Conservation (phyloP, 1,139 yeast species). For the Geotrichum phurueaensis region DNA sequence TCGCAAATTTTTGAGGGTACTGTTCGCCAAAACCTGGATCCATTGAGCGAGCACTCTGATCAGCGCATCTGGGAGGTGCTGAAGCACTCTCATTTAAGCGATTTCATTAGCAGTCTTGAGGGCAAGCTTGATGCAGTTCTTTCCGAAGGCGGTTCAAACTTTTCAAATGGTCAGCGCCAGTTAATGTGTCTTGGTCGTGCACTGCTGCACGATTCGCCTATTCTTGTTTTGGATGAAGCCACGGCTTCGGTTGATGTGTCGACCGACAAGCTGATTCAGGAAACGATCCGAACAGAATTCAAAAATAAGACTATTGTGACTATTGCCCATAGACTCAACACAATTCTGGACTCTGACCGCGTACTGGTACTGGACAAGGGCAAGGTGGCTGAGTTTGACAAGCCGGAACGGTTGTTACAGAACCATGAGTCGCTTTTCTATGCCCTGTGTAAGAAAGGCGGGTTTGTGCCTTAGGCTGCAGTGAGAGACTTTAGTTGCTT, state of each 20-base stretch:
- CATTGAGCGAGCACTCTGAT: conserved; percentile 47
- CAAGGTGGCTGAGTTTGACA: conserved; percentile 60
- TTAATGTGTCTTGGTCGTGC: conserved; percentile 72
- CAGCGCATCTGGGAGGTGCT: conserved; percentile 61
- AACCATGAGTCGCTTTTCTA: conserved; percentile 46
- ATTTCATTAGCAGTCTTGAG: conserved; percentile 49
- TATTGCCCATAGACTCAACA: conserved; percentile 77
- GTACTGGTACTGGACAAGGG: conserved; percentile 69
- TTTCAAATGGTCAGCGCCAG: conserved; percentile 76
- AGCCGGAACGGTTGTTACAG: conserved; percentile 48
- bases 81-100: conserved; percentile 75
- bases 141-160: conserved; percentile 64
- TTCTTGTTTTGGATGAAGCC: conserved; percentile 73
- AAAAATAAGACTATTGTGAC: conserved; percentile 64
- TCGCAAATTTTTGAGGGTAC: conserved; percentile 66
- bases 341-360: conserved; percentile 72
- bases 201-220: conserved; percentile 52
- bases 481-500: not conserved
- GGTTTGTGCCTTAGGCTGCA: conserved; percentile 26
- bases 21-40: conserved; percentile 61
- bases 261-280: conserved; percentile 69
- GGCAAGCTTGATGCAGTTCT: conserved; percentile 40
- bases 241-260: conserved; percentile 81
- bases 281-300: conserved; percentile 62
- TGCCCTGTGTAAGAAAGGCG: conserved; percentile 64